Conservation (phyloP, 129 eudicot species). For the Cynara cardunculus region DNA sequence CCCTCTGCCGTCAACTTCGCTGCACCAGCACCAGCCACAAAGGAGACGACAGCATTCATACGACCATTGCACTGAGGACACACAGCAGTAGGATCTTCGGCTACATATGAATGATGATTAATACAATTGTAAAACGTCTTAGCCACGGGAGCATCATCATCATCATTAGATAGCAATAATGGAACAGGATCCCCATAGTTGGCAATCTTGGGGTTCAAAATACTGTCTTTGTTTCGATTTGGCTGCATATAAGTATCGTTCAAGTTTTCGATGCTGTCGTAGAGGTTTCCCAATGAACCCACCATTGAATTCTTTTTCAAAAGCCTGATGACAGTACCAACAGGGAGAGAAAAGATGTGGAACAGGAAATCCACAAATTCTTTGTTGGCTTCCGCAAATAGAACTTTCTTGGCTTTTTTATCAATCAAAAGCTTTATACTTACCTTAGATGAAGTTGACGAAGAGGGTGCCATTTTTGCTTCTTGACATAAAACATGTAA, state of each 20-base stretch:
- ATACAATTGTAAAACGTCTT: constrained; percentile 20
- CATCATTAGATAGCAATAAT: not conserved
- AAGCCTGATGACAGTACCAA: constrained; percentile 7
- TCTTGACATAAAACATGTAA: not conserved
- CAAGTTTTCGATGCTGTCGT: not conserved
- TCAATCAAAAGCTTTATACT: not conserved
- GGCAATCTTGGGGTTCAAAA: not conserved
- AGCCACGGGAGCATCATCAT: not conserved
- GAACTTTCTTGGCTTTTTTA: not conserved
- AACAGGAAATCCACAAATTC: constrained; percentile 33
- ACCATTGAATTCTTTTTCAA: not conserved
- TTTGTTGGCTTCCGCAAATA: not conserved
- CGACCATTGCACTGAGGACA: constrained; percentile 8
- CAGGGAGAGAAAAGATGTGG: constrained; percentile 23
- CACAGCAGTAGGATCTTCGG: constrained; percentile 8
- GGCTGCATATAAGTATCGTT: not conserved
- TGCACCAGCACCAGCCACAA: not conserved
- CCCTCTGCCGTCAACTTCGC: not conserved
- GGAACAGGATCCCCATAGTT: not conserved
- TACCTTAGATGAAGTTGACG: not conserved
- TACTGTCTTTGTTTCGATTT: not conserved
- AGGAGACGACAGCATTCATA: not conserved
- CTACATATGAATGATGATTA: not conserved
- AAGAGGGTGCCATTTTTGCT: not conserved
- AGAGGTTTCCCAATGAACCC: not conserved